Conservation (phyloP, 2,329 filamentous ascomycete species). For the Cercospora nicotianae region DNA sequence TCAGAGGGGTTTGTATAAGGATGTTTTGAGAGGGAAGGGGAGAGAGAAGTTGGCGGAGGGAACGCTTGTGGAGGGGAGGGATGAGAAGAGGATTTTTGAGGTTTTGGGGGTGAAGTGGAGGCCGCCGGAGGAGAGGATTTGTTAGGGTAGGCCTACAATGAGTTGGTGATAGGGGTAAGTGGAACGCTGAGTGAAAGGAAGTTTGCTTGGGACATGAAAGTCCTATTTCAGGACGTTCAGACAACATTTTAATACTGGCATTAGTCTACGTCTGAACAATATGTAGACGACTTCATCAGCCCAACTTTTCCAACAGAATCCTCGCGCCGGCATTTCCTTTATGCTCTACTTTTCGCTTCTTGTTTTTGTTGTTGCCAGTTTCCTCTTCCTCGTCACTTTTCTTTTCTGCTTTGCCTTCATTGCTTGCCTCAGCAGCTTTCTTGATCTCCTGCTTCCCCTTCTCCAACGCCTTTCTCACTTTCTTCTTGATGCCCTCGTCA, state of each 20-base stretch:
- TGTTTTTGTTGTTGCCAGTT: conserved; percentile 45
- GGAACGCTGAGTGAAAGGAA: not conserved
- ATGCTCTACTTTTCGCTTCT: conserved; percentile 31
- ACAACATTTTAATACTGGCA: not conserved
- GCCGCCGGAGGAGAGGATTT: conserved; percentile 73
- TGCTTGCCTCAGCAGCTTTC: conserved; percentile 58
- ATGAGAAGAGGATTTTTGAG: conserved; percentile 80
- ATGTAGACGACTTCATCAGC: not conserved
- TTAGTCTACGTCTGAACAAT: not conserved
- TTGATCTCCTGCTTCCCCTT: conserved; percentile 71
- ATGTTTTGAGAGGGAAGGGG: conserved; percentile 62
- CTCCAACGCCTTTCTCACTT: conserved; percentile 68
- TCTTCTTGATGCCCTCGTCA: conserved; percentile 65
- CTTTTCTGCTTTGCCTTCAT: conserved; percentile 66
- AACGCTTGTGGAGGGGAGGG: conserved; percentile 68
- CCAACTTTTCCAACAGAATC: conserved; percentile 43
- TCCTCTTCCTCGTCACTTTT: conserved; percentile 50
- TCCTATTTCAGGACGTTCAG: not conserved
- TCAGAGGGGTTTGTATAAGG: conserved; percentile 73
- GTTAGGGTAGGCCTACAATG: conserved; percentile 45
- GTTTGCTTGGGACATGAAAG: not conserved
- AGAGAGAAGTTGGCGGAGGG: conserved; percentile 66
- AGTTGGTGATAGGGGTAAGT: not conserved
- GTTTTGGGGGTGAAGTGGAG: conserved; percentile 81
- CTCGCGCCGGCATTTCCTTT: conserved; percentile 50